Base-by-base conservation (phyloP, 768 basidiomycete species). In the Lactarius hatsudake region DNA sequence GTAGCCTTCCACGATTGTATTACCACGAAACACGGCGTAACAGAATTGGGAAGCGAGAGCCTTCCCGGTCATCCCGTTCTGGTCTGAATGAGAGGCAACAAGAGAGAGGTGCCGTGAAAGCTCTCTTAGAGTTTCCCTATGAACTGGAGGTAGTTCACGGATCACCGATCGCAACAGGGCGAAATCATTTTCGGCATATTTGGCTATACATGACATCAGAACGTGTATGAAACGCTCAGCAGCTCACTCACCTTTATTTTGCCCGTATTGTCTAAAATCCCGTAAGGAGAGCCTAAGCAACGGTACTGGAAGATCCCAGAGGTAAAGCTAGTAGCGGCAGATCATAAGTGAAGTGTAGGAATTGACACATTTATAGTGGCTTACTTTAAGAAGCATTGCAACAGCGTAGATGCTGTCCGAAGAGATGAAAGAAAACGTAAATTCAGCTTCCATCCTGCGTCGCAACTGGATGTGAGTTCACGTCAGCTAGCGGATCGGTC, bases 41-140 rank as follows among this genome's bases (percentile, higher is more conserved):
- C 90, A 89, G 78, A 96, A 96, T 3, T 94, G 88, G 56, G 96
- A 94, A 3, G 94, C 92, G 28, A 97, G 80, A 73, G 96, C 96
- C 80, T 89, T 94, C 4, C 88, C 81, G 72, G 94, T 94, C 95
- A 97, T 97, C 77, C 96, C 96, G 75, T 96, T 97, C 74, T 84
- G 87, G 28, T 88, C 86, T 28, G 81, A 81, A 45, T 81, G 80
- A 4, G 86, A 79, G 3, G 87, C 84, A 15, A 97, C 87, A 18
- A 88, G 83, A 3, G 87, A 80, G 18, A 97, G 84, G 75, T 96
- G 95, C 69, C 96, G 94, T 26, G 95, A 76, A 30, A 96, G 74
- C 9, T 87, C 85, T 71, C 86, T 89, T 68, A 96, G 82, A 0
- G 93, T 93, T 5, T 89, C 89, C 72, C 94, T 91, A 72, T 96